Evolutionary conservation across 371 early-diverging fungal species (phyloP).

Genomic region (Mucor mucedo): DNA sequence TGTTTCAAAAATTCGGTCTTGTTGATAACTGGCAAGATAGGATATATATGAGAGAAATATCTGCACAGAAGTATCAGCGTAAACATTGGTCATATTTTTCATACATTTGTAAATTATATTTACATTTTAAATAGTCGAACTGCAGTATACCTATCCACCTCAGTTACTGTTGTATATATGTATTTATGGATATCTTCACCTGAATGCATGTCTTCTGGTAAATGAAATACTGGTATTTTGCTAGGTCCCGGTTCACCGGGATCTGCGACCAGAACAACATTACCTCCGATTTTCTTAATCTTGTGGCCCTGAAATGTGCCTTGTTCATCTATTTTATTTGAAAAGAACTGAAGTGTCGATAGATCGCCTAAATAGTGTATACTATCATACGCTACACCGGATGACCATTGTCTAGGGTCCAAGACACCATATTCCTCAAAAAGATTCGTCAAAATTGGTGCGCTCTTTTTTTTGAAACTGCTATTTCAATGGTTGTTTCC

Average conservation of each 20-base stretch:
- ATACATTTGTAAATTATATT: background rate
- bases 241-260: constrained; percentile 1
- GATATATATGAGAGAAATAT: constrained; percentile 51
- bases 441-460: constrained; percentile 14
- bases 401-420: constrained; percentile 20
- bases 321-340: constrained; percentile 30
- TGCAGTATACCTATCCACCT: constrained; percentile 37
- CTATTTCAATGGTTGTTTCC: constrained; percentile 16
- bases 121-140: constrained; percentile 45
- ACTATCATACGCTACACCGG: constrained; percentile 29
- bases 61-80: constrained; percentile 5
- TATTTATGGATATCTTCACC: constrained; percentile 32
- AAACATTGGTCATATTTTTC: background rate
- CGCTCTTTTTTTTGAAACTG: constrained; percentile 8
- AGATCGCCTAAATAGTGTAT: constrained; percentile 49
- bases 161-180: constrained; percentile 38
- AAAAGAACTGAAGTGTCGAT: constrained; percentile 39
- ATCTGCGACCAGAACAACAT: constrained; percentile 35
- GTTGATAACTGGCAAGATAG: constrained; percentile 45
- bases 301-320: constrained; percentile 32
- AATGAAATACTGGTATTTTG: constrained; percentile 16
- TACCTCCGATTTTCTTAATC: constrained; percentile 37
- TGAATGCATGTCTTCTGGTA: constrained; percentile 21
- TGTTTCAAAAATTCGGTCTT: constrained; percentile 45
- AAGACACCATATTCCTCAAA: constrained; percentile 21